Conservation (phyloP, 2,329 filamentous ascomycete genomes). For the Colletotrichum chrysophilum region DNA sequence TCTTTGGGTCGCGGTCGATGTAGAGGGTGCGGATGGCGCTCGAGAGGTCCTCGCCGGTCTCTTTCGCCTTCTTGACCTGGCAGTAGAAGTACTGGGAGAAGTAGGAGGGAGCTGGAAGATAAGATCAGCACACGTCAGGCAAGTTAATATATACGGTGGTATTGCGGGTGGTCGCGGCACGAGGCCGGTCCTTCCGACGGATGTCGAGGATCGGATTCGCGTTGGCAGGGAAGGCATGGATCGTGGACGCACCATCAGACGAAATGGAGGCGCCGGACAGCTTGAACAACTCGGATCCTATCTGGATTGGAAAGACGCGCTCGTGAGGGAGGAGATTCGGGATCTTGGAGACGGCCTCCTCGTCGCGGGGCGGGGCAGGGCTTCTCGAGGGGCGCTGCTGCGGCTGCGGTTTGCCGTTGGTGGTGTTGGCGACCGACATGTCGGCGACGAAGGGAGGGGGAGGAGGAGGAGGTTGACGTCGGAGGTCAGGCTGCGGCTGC, state of each 20-base stretch:
- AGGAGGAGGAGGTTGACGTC: background rate
- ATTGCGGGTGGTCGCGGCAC: background rate
- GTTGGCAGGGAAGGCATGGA: background rate
- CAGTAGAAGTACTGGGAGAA: slow-evolving; percentile 94
- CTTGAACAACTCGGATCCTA: slow-evolving; percentile 74
- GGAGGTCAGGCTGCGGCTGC: background rate
- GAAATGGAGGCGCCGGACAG: slow-evolving; percentile 76
- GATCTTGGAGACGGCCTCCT: slow-evolving; percentile 49
- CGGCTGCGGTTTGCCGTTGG: background rate
- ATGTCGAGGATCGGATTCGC: background rate
- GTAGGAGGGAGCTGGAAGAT: slow-evolving; percentile 80
- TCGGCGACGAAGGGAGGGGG: background rate
- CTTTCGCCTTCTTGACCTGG: slow-evolving; percentile 72
- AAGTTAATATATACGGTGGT: background rate
- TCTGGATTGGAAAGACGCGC: slow-evolving; percentile 77
- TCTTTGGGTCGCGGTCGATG: slow-evolving; percentile 90
- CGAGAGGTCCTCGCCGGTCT: slow-evolving; percentile 57
- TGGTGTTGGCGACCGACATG: slow-evolving; percentile 9
- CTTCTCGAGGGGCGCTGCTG: slow-evolving; percentile 4
- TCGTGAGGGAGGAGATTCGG: slow-evolving; percentile 69
- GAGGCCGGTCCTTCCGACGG: background rate
- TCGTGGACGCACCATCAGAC: slow-evolving; percentile 66
- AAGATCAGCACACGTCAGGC: background rate
- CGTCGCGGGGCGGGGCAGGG: slow-evolving; percentile 27
- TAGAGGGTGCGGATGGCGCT: slow-evolving; percentile 78